Base-by-base conservation (phyloP, 2,329 filamentous ascomycete genomes). In the Alternaria metachromatica region DNA sequence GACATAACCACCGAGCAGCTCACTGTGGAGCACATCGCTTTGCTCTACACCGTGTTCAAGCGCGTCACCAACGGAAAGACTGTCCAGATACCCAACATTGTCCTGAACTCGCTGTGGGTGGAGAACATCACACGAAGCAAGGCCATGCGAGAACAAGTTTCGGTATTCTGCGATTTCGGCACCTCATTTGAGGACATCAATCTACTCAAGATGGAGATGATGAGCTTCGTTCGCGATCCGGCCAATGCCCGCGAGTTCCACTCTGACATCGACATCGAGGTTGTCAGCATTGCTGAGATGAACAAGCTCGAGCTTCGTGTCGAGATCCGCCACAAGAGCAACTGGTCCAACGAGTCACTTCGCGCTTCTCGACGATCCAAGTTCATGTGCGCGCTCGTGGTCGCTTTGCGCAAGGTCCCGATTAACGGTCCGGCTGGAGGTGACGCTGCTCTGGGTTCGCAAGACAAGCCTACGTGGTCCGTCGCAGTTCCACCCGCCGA, bases 171-270 rank as follows among this genome's bases (percentile, higher is more conserved):
- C 62, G 90, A 90, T 6, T 98, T 92, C 76, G 93, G 94, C 72
- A 98, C 96, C 0, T 88, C 87, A 0, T 95, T 98, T 58, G 93
- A 96, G 70, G 94, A 98, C 65, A 88, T 98, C 65, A 93, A 97
- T 77, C 85, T 93, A 9, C 86, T 98, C 48, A 93, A 93, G 68
- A 79, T 87, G 5, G 95, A 98, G 78, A 92, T 99, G 87, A 89
- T 93, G 78, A 85, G 84, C 23, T 99, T 98, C 72, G 93, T 98
- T 44, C 88, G 87, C 23, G 85, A 91, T 58, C 89, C 93, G 58
- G 93, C 96, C 23, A 98, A 98, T 82, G 87, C 86, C 63, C 91
- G 96, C 73, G 96, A 99, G 80, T 99, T 97, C 87, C 90, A 94
- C 80, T 88, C 90, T 3, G 92, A 97, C 59, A 85, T 98, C 56